These are phyloP conservation scores for Sherardia arvensis DNA, from an alignment of 257 asterid genomes.

Conservation along the genomic window DNA sequence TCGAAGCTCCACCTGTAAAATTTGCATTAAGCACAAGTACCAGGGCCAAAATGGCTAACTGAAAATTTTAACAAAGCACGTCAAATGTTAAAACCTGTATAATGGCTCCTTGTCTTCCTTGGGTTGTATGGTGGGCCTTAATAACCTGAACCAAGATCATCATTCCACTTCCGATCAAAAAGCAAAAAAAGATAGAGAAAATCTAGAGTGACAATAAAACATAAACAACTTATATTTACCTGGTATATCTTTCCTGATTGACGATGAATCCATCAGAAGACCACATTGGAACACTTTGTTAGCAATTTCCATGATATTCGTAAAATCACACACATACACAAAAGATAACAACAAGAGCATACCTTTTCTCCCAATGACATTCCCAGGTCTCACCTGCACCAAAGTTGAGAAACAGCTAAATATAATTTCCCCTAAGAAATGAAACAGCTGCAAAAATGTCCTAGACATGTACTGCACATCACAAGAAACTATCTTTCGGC, in stretches of 20 bases:
- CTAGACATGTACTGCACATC: neutral
- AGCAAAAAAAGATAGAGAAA: neutral
- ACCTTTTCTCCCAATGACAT: constrained; percentile 86
- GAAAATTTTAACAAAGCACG: neutral
- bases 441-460: neutral
- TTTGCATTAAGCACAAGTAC: constrained; percentile 14
- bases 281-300: constrained; percentile 19
- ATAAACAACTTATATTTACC: constrained; percentile 31
- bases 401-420: constrained; percentile 9
- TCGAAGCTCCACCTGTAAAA: constrained; percentile 88
- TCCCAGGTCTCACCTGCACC: constrained; percentile 83
- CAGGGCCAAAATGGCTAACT: neutral
- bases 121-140: constrained; percentile 79
- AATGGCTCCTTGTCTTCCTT: constrained; percentile 97
- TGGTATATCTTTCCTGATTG: constrained; percentile 71
- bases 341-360: constrained; percentile 1
- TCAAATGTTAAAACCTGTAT: constrained; percentile 49
- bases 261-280: constrained; percentile 19
- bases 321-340: neutral
- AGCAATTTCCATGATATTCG: constrained; percentile 7
- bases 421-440: neutral
- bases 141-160: constrained; percentile 46
- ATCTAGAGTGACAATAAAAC: neutral
- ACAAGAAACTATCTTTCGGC: no score
- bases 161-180: neutral